Evolutionary conservation across 352 stramenopile genomes (phyloP).

Genomic region (Phytopythium delawarense): DNA sequence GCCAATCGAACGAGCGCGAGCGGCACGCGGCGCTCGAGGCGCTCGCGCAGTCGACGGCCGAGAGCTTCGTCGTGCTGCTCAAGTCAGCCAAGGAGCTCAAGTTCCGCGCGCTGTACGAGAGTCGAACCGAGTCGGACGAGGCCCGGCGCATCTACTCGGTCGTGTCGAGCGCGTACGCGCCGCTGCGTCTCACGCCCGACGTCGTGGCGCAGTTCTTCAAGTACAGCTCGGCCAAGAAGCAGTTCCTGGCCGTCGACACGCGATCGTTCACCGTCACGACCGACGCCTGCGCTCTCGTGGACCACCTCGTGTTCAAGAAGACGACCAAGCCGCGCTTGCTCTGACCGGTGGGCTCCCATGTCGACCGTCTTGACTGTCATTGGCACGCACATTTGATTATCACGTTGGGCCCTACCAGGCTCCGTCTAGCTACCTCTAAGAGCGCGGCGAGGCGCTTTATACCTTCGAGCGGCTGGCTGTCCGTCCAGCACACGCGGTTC

Average conservation of each 20-base stretch:
- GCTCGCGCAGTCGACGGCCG: conserved; percentile 35
- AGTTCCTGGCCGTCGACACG: conserved; percentile 59
- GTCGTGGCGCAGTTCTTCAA: conserved; percentile 74
- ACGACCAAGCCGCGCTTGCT: conserved; percentile 15
- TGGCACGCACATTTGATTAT: background rate
- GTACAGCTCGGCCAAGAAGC: conserved; percentile 83
- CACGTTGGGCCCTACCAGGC: background rate
- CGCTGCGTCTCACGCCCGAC: conserved; percentile 21
- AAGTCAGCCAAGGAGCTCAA: conserved; percentile 71
- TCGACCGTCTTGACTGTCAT: background rate
- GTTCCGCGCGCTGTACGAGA: conserved; percentile 73
- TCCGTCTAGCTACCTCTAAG: background rate
- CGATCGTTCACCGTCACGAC: conserved; percentile 72
- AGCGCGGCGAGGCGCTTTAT: conserved; percentile 4
- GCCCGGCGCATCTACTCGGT: conserved; percentile 42
- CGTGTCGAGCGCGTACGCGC: conserved; percentile 21
- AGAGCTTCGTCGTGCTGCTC: conserved; percentile 77
- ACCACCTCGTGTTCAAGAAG: conserved; percentile 52
- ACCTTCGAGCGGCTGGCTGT: background rate
- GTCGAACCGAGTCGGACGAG: conserved; percentile 36
- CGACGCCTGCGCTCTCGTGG: conserved; percentile 58
- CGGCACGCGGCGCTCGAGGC: conserved; percentile 37
- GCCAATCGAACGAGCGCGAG: conserved; percentile 55
- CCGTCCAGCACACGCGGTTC: background rate
- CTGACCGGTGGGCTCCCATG: background rate